Evolutionary conservation across 2,329 filamentous ascomycete species (phyloP), one percentile per base, ranked within the genome.

Genomic region (Xylariomycetidae sp.): DNA sequence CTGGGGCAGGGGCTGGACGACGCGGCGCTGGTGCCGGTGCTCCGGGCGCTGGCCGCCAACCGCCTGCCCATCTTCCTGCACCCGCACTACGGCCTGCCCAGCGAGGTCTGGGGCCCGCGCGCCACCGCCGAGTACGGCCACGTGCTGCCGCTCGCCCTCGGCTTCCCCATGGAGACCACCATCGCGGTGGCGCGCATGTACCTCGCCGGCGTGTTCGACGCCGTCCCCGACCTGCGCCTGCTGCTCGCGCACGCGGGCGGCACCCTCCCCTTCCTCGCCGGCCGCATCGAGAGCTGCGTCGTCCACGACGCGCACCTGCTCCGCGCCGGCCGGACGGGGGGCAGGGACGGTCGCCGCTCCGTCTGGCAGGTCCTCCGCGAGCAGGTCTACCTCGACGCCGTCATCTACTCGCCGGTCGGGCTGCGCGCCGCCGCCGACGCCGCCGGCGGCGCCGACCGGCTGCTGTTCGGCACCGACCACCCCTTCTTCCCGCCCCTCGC

Each of bases 111-210:
- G 62, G 89, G 89, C 0, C 75, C 84, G 0, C 68, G 82, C 6
- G 76, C 74, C 0, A 65, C 58, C 25, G 67, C 64, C 15, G 79
- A 82, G 39, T 95, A 93, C 53, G 89, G 89, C 0, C 89, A 95
- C 56, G 87, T 95, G 1, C 68, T 95, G 3, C 85, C 88, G 0
- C 66, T 95, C 0, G 85, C 87, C 0, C 65, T 95, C 4, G 89
- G 89, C 0, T 95, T 95, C 54, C 88, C 89, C 0, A 75, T 95
- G 46, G 89, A 95, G 61, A 95, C 89, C 1, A 95, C 89, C 2
- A 90, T 95, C 47, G 86, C 88, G 0, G 80, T 95, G 2, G 78
- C 85, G 4, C 71, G 89, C 29, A 93, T 95, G 86, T 79, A 87
- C 34, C 66, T 95, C n/a, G 75, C 82, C 0, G 85, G 86, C 0